These are phyloP conservation scores for Neonectria neomacrospora DNA, from an alignment of 2,329 filamentous ascomycete species.

Conservation along the genomic window DNA sequence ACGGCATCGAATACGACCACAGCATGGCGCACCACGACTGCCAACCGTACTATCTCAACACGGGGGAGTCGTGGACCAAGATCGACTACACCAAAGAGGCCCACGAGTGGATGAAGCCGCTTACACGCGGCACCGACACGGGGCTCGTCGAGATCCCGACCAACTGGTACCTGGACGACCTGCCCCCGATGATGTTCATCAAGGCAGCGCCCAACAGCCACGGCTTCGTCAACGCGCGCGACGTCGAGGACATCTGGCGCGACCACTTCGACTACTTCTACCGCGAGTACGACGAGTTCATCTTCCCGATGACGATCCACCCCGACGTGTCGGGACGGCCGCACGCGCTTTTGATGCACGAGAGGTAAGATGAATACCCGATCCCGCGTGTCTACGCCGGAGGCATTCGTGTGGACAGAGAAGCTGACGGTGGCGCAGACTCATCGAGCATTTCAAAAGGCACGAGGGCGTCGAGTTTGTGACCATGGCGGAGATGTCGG, in stretches of 20 bases:
- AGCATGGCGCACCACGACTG: conserved; percentile 73
- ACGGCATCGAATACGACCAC: conserved; percentile 77
- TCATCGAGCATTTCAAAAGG: conserved; percentile 75
- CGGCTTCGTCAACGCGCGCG: conserved; percentile 67
- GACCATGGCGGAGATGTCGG: conserved; percentile 76
- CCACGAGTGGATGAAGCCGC: conserved; percentile 58
- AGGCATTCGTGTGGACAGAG: not conserved
- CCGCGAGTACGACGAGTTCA: conserved; percentile 79
- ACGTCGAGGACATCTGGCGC: conserved; percentile 73
- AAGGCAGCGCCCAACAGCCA: conserved; percentile 73
- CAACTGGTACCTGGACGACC: conserved; percentile 72
- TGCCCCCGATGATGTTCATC: conserved; percentile 80
- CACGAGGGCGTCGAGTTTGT: conserved; percentile 72
- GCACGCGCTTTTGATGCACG: conserved; percentile 79
- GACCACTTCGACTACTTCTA: conserved; percentile 81
- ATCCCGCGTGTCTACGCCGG: not conserved
- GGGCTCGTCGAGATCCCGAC: conserved; percentile 72
- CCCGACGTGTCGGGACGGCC: conserved; percentile 78
- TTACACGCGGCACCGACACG: conserved; percentile 67
- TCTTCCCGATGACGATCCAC: conserved; percentile 82
- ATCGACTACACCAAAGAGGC: conserved; percentile 66
- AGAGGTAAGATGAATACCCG: conserved; percentile 49
- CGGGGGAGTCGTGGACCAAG: conserved; percentile 74
- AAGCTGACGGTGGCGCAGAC: conserved; percentile 11
- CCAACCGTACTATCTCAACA: conserved; percentile 71